Evolutionary conservation across 805 yeast species (phyloP).

Genomic region (Lachancea lanzarotensis): DNA sequence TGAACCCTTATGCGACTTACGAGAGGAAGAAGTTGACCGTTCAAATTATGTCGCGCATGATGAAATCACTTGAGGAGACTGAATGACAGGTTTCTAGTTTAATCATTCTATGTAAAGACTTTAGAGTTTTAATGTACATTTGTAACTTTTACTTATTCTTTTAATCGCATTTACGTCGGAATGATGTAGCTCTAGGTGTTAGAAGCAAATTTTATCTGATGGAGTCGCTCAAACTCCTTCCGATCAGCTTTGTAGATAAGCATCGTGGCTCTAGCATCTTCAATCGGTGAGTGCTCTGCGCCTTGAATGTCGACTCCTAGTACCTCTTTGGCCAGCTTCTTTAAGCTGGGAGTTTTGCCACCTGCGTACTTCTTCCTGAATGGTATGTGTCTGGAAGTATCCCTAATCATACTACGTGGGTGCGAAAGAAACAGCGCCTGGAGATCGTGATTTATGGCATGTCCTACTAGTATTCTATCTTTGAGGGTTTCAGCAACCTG

Average conservation of each 20-base stretch:
- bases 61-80: neutral
- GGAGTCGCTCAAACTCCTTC: slow-evolving; percentile 50
- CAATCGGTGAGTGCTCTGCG: slow-evolving; percentile 79
- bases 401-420: slow-evolving; percentile 58
- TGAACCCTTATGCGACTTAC: slow-evolving; percentile 14
- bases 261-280: slow-evolving; percentile 89
- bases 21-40: slow-evolving; percentile 22
- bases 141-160: neutral
- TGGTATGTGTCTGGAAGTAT: slow-evolving; percentile 59
- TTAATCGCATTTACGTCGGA: neutral
- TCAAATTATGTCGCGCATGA: slow-evolving; percentile 19
- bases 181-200: neutral
- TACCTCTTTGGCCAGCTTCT: slow-evolving; percentile 52
- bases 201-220: slow-evolving; percentile 16
- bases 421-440: slow-evolving; percentile 61
- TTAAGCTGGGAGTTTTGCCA: slow-evolving; percentile 70
- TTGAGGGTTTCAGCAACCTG: slow-evolving; percentile 47
- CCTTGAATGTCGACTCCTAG: slow-evolving; percentile 58
- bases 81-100: neutral
- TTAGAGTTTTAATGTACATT: slow-evolving; percentile 1
- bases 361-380: slow-evolving; percentile 48
- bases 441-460: slow-evolving; percentile 75
- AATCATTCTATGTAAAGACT: neutral
- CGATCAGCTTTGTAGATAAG: slow-evolving; percentile 58
- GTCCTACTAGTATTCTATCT: slow-evolving; percentile 68